phyloP scores from a whole-genome alignment of 1,284 basidiomycete species.

The Mycena sp. region DNA sequence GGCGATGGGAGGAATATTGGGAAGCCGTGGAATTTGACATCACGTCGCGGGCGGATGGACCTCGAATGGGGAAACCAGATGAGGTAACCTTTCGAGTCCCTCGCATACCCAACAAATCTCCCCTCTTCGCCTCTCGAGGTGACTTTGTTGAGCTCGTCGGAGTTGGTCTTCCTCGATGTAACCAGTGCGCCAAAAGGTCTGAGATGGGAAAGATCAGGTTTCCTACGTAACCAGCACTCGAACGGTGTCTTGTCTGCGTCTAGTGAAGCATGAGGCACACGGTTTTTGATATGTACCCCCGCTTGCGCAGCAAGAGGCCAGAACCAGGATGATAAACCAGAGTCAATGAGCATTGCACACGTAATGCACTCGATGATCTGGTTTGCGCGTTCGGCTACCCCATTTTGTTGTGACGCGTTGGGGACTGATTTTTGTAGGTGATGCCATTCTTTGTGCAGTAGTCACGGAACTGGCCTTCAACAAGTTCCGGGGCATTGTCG shows the following conservation, averaged over 20 bases:
- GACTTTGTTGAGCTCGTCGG: conserved; percentile 24
- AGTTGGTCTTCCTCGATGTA: conserved; percentile 28
- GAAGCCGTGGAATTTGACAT: conserved; percentile 42
- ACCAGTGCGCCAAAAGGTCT: conserved; percentile 25
- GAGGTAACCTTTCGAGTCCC: conserved; percentile 29
- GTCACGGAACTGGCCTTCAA: conserved; percentile 33
- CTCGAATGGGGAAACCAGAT: conserved; percentile 26
- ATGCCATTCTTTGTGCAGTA: conserved; percentile 37
- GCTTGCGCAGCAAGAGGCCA: conserved; percentile 16
- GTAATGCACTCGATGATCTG: conserved; percentile 36
- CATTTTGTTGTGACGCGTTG: conserved; percentile 44
- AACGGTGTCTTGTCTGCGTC: conserved; percentile 36
- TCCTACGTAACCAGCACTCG: conserved; percentile 34
- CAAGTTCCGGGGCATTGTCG: conserved; percentile 45
- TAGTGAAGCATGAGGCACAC: conserved; percentile 13
- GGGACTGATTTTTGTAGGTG: conserved; percentile 35
- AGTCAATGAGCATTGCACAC: conserved; percentile 29
- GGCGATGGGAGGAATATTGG: conserved; percentile 39
- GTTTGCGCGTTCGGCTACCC: conserved; percentile 41
- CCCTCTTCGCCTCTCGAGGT: conserved; percentile 17
- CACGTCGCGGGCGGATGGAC: conserved; percentile 24
- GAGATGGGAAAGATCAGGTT: conserved; percentile 28
- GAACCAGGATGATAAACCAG: conserved; percentile 19
- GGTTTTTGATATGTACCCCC: conserved; percentile 19
- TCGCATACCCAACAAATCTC: conserved; percentile 20